phyloP scores from a whole-genome alignment of 208 protist species.

The Kentomonas sorsogonicus region DNA sequence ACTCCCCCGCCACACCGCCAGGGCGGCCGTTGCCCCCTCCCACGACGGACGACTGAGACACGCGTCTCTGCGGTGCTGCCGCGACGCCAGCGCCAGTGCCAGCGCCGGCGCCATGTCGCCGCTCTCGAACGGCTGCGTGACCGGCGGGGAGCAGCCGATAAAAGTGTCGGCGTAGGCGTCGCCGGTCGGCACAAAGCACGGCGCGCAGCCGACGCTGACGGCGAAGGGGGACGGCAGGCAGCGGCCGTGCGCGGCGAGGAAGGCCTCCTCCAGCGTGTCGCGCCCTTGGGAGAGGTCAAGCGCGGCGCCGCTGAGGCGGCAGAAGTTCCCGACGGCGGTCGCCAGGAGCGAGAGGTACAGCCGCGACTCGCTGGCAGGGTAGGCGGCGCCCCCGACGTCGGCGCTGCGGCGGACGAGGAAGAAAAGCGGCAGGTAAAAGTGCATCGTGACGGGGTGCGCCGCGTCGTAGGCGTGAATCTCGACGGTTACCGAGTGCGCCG shows the following conservation, averaged over 20 bases:
- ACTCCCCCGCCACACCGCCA: too few relatives aligned
- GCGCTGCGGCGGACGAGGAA: conserved; percentile 44
- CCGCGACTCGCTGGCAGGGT: conserved; percentile 43
- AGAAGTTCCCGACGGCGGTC: conserved; percentile 49
- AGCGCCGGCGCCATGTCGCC: not conserved
- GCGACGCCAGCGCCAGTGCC: too few relatives aligned
- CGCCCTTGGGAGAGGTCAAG: not conserved
- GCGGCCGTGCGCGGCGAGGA: not conserved
- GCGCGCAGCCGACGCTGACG: conserved; percentile 39
- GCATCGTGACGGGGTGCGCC: conserved; percentile 41
- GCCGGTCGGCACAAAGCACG: conserved; percentile 66
- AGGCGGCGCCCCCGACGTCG: conserved; percentile 17
- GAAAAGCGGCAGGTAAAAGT: conserved; percentile 66
- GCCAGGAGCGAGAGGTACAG: conserved; percentile 70
- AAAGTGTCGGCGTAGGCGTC: conserved; percentile 59
- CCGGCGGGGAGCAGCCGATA: conserved; percentile 40
- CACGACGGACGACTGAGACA: too few relatives aligned
- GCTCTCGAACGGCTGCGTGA: conserved; percentile 11
- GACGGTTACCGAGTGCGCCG: conserved; percentile 26
- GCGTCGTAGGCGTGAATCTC: conserved; percentile 59
- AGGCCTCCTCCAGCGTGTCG: not conserved
- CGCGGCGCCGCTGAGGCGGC: conserved; percentile 15
- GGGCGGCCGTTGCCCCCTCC: too few relatives aligned
- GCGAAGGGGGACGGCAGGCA: conserved; percentile 31
- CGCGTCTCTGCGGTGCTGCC: too few relatives aligned